Base-by-base conservation (phyloP, 2,329 filamentous ascomycete species). In the Fusarium protoensiforme region DNA sequence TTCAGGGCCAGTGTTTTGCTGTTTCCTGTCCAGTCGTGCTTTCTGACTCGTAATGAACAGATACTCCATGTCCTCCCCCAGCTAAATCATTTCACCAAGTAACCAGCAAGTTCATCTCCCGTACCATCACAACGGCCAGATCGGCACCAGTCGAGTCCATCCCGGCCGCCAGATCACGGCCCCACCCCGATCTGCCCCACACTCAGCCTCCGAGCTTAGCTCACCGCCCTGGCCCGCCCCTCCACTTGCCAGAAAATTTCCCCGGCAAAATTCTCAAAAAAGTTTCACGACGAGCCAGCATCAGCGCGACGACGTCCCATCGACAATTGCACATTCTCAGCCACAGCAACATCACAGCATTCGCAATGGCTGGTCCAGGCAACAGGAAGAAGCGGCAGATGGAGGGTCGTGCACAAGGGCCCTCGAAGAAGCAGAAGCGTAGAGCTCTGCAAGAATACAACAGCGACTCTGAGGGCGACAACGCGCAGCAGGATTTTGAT, bases 391-490 rank as follows among this genome's bases (percentile, higher is more conserved):
- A 81, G 67, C 78, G 82, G 43, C 61, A 77, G 48, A 74, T 73
- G 31, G 78, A 81, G 11, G 74, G 78, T 39, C 78, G 79, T 43
- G 57, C 78, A 54, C 78, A 81, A 51, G 82, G 85, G 16, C 87
- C 87, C 0, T 81, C 81, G 24, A 90, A 90, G 82, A 89, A 85
- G 78, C 82, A 90, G 83, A 89, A 84, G 80, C 79, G 81, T 58
- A 85, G 83, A 70, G 72, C 77, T 81, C 83, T 85, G 67, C 75
- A 85, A 67, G 81, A 84, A 64, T 88, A 89, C 80, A 83, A 88
- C 80, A 89, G 87, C 83, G 85, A 86, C 66, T 87, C 85, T n/a
- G 87, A 85, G 39, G 80, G 82, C n/a, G 83, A 83, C 10, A 78
- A 83, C 24, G 46, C 24, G 7, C 80, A 81, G 33, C 78, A 85